Evolutionary conservation across 768 basidiomycete genomes (phyloP), one percentile per base, ranked within the genome.

Genomic region (Crucibulum laeve): DNA sequence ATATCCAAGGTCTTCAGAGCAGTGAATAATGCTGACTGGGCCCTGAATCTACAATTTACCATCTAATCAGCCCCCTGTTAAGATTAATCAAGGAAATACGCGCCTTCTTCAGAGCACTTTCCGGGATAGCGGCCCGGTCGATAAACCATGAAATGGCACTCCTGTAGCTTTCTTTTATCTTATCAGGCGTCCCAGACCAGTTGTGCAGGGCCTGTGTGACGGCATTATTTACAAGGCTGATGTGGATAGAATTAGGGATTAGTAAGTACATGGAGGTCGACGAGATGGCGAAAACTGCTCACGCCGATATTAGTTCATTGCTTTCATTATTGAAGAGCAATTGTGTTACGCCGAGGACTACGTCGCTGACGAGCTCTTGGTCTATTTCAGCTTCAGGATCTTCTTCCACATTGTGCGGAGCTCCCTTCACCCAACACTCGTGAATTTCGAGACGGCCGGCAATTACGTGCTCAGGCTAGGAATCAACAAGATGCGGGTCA

Each of bases 381-480:
- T 46, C 47, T 19, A 38, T 28, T 42, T 26, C 3, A 38, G 34
- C 34, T 45, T 36, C 8, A 37, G 26, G 19, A 30, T 4, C 24
- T 44, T 40, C 37, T 19, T 48, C 43, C 33, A 44, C 33, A 36
- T 19, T 36, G 18, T 7, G 6, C 10, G 35, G 17, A 38, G 58
- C 52, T 8, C 50, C 55, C 1, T 46, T 42, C 3, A 38, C 40
- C 57, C 59, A 62, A 46, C 51, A 55, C 7, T 58, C 45, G 32
- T 50, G 43, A 28, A 65, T 53, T 44, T 65, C 56, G 5, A 41
- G 19, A 0, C 64, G 59, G 6, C 65, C 67, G 6, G 47, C 46
- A 7, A 43, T 51, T 4, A 64, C 54, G 11, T 61, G 55, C 36
- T 61, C 57, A 25, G 56, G 51, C 63, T 67, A 43, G 30, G 5